Conservation (phyloP, 257 asterid genomes). For the Echium plantagineum region DNA sequence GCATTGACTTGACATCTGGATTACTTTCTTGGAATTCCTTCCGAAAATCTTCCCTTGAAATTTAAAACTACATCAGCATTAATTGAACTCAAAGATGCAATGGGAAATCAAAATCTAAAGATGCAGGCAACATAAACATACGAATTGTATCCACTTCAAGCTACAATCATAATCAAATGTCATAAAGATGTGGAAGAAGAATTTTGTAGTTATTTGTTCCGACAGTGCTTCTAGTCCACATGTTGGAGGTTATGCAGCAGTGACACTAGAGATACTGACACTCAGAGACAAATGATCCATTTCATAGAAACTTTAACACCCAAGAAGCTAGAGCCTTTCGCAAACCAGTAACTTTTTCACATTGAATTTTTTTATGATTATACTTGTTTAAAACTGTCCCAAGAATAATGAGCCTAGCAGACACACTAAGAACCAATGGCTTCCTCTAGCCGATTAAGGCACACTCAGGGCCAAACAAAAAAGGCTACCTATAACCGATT, state of each 20-base stretch:
- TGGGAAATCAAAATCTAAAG: background rate
- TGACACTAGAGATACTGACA: background rate
- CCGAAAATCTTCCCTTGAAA: constrained; percentile 87
- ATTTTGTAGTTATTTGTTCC: too few species aligned
- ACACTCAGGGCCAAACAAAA: too few species aligned
- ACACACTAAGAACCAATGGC: too few species aligned
- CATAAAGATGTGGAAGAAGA: background rate
- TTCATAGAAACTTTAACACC: too few species aligned
- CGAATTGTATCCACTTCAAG: background rate
- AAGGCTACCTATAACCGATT: too few species aligned
- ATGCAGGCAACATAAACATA: background rate
- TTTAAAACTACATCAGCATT: constrained; percentile 9
- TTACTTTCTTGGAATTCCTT: constrained; percentile 73
- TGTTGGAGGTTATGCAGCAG: background rate
- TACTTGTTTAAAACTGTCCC: too few species aligned
- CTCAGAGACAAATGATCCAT: background rate
- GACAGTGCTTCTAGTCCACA: background rate
- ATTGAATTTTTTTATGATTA: too few species aligned
- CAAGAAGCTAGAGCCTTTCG: too few species aligned
- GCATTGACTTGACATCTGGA: constrained; percentile 86
- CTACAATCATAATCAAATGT: background rate
- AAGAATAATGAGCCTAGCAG: too few species aligned
- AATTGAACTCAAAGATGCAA: background rate
- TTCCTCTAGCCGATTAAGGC: too few species aligned
- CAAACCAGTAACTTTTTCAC: too few species aligned